Conservation (phyloP, 441 rosid genomes). For the Gossypium davidsonii region DNA sequence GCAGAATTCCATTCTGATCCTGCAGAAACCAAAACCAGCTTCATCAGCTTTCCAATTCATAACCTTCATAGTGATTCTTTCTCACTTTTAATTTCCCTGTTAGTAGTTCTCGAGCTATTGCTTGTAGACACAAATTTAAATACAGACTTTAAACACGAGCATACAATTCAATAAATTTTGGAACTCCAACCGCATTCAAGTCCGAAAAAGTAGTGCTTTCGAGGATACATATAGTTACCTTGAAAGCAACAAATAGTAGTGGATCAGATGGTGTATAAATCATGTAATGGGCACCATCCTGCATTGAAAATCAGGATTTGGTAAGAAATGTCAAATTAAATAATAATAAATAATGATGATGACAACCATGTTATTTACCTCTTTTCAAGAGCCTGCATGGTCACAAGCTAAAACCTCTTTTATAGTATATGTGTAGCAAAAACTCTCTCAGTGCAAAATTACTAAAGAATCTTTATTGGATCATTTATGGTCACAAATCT, state of each 20-base stretch:
- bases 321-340: background rate
- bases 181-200: background rate
- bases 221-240: constrained; percentile 36
- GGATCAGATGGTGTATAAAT: constrained; percentile 93
- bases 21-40: constrained; percentile 35
- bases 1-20: constrained; percentile 69
- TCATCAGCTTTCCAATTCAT: constrained; percentile 6
- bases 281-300: constrained; percentile 97
- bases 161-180: background rate
- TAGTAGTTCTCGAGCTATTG: constrained; percentile 5
- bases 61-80: background rate
- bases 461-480: background rate
- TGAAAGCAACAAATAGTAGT: constrained; percentile 80
- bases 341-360: background rate
- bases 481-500: background rate
- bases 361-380: background rate
- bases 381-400: background rate
- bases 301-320: constrained; percentile 18
- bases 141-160: background rate
- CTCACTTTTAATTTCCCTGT: background rate
- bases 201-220: background rate
- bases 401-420: background rate
- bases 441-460: background rate
- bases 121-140: background rate
- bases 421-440: background rate